Base-by-base conservation (phyloP, 2,329 filamentous ascomycete species). In the Diaporthe vaccinii region DNA sequence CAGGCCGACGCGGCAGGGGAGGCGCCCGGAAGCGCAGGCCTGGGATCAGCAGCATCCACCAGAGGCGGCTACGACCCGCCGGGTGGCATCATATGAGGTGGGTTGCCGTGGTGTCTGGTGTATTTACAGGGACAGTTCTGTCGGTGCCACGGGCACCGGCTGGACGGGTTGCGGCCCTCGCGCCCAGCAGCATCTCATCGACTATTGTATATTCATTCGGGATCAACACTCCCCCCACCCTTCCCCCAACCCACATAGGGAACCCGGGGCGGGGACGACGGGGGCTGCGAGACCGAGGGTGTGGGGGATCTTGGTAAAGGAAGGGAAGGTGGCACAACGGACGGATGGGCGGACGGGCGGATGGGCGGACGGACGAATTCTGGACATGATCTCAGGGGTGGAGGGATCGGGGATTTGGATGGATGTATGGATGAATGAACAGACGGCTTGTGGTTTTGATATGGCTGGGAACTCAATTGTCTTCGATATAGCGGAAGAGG, bases 41-140 rank as follows among this genome's bases (percentile, higher is more conserved):
- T 91, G 36, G 85, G 84, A 14, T 78, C 79, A 41, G 84, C 83
- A 34, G 85, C 86, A 15, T 78, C 79, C 9, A 81, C 83, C 2
- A 84, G 88, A 72, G 87, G 88, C 22, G 85, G 85, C 34, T 91
- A 91, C 79, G 89, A 91, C 78, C 90, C 89, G 25, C 90, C 90
- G 2, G 90, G 90, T 55, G 90, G 90, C 58, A 91, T 91, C 78
- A 91, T 91, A 81, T 91, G 78, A 78, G 76, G 49, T 25, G 25
- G 51, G 14, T 31, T 34, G 46, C 20, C 46, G 14, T 41, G 34
- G 9, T 28, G n/a, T 49, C 20, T 72, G 69, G 28, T 62, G 57
- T 36, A 41, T 53, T 49, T 20, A 53, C 22, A 17, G 44, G 20
- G 62, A 36, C 46, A 53, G 1, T 15, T 68, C 31, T 51, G 22